These are phyloP conservation scores for Rhodotorula mucilaginosa DNA, from an alignment of 1,284 basidiomycete species.

Conservation along the genomic window DNA sequence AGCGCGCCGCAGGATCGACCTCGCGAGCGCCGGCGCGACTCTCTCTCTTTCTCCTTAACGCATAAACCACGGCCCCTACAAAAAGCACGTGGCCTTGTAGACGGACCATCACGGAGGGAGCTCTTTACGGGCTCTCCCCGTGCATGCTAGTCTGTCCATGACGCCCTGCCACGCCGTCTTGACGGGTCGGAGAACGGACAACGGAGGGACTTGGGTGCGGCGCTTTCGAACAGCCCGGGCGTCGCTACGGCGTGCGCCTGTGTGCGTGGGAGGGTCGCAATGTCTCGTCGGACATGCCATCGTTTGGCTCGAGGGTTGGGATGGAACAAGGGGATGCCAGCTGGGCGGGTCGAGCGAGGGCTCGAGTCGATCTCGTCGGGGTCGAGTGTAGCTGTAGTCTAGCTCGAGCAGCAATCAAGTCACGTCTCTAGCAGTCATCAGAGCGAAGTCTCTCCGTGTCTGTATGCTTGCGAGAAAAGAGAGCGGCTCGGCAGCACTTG, in stretches of 20 bases:
- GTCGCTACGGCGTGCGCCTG: conserved; percentile 12
- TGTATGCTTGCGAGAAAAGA: no score
- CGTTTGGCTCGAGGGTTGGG: neutral
- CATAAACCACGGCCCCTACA: conserved; percentile 24
- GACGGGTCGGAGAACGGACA: conserved; percentile 18
- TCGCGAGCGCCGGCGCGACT: neutral
- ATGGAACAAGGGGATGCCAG: no score
- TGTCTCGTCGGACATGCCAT: conserved; percentile 31
- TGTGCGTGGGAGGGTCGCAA: conserved; percentile 39
- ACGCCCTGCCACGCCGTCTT: conserved; percentile 22
- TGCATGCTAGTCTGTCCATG: conserved; percentile 10
- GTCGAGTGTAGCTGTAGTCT: no score
- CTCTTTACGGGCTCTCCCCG: neutral
- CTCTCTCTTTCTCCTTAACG: conserved; percentile 14
- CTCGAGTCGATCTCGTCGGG: no score
- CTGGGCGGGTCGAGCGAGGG: no score
- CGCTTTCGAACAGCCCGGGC: conserved; percentile 15
- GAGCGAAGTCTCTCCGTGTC: no score
- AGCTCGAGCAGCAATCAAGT: no score
- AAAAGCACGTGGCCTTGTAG: conserved; percentile 32
- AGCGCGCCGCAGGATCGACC: neutral
- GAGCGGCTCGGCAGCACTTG: no score
- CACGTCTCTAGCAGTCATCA: no score
- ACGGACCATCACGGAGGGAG: neutral
- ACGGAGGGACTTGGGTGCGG: conserved; percentile 36